Evolutionary conservation across 345 rosid genomes (phyloP).

Genomic region (Sisymbrium altissimum): DNA sequence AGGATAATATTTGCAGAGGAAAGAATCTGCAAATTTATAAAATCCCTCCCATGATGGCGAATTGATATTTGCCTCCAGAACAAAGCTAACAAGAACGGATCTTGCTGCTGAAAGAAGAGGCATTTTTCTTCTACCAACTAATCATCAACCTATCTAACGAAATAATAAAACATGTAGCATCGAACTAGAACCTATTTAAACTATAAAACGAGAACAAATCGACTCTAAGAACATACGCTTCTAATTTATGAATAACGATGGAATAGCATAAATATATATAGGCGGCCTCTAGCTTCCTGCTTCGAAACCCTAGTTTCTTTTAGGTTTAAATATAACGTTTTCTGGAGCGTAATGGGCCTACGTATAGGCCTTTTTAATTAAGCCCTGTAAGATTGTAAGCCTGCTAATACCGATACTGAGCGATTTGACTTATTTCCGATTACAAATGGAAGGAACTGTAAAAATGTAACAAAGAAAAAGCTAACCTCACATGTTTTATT

Average conservation of each 20-base stretch:
- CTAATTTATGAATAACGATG: neutral
- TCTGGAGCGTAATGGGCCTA: neutral
- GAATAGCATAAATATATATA: neutral
- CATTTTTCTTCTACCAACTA: constrained; percentile 4
- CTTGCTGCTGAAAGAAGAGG: constrained; percentile 73
- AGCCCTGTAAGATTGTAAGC: neutral
- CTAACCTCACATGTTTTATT: no score
- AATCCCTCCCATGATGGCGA: constrained; percentile 13
- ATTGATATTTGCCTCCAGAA: constrained; percentile 57
- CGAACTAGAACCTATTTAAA: no score
- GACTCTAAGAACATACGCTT: no score
- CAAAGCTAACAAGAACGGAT: constrained; percentile 63
- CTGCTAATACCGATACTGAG: neutral
- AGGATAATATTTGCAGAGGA: constrained; percentile 28
- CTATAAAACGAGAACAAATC: neutral
- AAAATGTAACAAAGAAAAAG: neutral
- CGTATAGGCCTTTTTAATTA: neutral
- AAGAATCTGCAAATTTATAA: constrained; percentile 17
- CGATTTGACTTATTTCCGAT: no score
- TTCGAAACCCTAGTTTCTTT: constrained; percentile 20
- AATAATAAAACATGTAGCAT: no score
- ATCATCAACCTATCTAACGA: no score
- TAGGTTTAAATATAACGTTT: neutral
- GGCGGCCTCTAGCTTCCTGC: neutral
- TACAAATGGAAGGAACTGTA: no score